These are phyloP conservation scores for Meripilus lineatus DNA, from an alignment of 1,284 basidiomycete genomes.

Conservation along the genomic window DNA sequence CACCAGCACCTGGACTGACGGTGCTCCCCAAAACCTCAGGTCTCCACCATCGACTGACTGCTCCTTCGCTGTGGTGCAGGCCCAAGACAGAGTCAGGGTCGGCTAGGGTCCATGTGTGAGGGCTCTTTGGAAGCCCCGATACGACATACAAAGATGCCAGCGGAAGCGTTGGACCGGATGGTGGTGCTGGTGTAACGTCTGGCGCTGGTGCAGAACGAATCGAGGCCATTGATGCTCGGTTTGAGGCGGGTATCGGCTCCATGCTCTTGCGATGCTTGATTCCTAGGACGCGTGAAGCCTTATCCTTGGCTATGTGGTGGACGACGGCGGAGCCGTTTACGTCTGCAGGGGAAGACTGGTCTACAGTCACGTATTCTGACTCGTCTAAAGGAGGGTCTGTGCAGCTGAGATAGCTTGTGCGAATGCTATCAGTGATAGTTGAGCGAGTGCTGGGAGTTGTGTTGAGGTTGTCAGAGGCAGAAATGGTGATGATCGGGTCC, in stretches of 20 bases:
- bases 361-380: conserved; percentile 62
- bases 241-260: conserved; percentile 75
- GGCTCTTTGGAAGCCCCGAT: conserved; percentile 77
- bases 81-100: conserved; percentile 85
- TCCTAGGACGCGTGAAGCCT: conserved; percentile 71
- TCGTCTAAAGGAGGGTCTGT: conserved; percentile 40
- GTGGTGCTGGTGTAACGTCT: conserved; percentile 30
- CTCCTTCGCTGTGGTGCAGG: conserved; percentile 81
- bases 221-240: conserved; percentile 70
- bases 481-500: conserved; percentile 32
- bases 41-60: conserved; percentile 90
- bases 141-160: conserved; percentile 82
- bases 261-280: conserved; percentile 68
- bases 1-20: conserved; percentile 76
- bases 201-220: conserved; percentile 62
- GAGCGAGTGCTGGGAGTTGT: conserved; percentile 9
- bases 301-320: conserved; percentile 27
- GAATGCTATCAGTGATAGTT: conserved; percentile 7
- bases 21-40: conserved; percentile 91
- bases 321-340: conserved; percentile 17
- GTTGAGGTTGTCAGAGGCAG: conserved; percentile 14
- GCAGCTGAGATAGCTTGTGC: conserved; percentile 14
- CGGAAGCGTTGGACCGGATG: conserved; percentile 59
- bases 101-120: conserved; percentile 91
- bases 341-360: conserved; percentile 23